Evolutionary conservation across 2,329 filamentous ascomycete species (phyloP).

Genomic region (Fusarium goolgardi): DNA sequence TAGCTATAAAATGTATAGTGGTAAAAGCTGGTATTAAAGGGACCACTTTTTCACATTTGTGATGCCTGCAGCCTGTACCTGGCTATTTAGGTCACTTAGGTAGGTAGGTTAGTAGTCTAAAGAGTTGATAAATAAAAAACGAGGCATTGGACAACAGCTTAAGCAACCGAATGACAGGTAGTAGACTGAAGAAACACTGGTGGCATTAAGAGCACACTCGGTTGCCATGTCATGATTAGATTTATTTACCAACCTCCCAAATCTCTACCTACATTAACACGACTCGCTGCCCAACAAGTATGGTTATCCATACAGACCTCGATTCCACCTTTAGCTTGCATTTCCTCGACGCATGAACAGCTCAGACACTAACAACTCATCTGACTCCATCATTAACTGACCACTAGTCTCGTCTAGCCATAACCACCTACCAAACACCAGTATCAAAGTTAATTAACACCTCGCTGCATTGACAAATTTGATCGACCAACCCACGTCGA

Average conservation of each 20-base stretch:
- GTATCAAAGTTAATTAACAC: neutral
- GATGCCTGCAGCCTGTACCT: no score
- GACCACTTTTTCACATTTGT: no score
- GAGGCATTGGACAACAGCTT: conserved; percentile 11
- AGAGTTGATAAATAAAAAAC: neutral
- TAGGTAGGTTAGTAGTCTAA: no score
- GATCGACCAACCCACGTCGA: conserved; percentile 39
- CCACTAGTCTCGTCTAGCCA: conserved; percentile 12
- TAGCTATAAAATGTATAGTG: no score
- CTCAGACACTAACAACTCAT: conserved; percentile 37
- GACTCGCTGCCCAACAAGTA: conserved; percentile 14
- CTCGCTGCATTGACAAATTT: conserved; percentile 20
- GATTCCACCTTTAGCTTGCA: conserved; percentile 17
- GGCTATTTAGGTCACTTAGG: neutral
- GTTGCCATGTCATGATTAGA: neutral
- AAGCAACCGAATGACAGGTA: conserved; percentile 3
- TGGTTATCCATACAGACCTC: neutral
- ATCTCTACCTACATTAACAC: conserved; percentile 1
- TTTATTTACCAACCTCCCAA: neutral
- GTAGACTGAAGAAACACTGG: neutral
- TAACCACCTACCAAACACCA: neutral
- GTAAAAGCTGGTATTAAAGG: no score
- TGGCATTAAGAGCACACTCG: neutral
- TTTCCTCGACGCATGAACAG: conserved; percentile 40
- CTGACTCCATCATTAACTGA: conserved; percentile 23